Conservation (phyloP, 148 eudicot species). For the Fagopyrum homotropicum region DNA sequence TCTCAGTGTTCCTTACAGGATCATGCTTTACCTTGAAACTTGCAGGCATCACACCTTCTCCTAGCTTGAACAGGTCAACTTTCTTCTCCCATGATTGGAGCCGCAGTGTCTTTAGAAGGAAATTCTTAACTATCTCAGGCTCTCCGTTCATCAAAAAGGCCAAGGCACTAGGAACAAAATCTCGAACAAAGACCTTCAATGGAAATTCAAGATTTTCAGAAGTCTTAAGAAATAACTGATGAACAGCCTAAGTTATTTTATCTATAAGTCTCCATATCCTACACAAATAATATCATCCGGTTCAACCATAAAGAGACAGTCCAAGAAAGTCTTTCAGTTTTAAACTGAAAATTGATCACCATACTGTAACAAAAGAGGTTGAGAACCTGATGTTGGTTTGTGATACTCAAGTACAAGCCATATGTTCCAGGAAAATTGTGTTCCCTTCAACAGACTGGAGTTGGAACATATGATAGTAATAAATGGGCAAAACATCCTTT, state of each 20-base stretch:
- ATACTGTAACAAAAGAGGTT: slow-evolving; percentile 1
- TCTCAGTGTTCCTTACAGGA: slow-evolving; percentile 31
- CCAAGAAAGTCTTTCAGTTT: slow-evolving; percentile 6
- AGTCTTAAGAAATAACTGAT: background rate
- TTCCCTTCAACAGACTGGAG: slow-evolving; percentile 12
- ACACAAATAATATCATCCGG: background rate
- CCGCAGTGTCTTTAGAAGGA: slow-evolving; percentile 45
- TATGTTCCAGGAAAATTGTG: background rate
- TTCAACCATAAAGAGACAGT: background rate
- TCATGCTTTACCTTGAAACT: slow-evolving; percentile 42
- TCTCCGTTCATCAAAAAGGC: slow-evolving; percentile 56
- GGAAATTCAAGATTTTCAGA: slow-evolving; percentile 5
- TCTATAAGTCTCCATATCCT: background rate
- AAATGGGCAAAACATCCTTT: slow-evolving; percentile 9
- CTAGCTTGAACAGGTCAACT: slow-evolving; percentile 43
- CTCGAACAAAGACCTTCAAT: slow-evolving; percentile 69
- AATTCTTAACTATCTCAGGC: slow-evolving; percentile 52
- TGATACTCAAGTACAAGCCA: slow-evolving; percentile 10
- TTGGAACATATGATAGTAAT: slow-evolving; percentile 1
- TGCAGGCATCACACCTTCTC: slow-evolving; percentile 56
- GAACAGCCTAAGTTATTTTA: background rate
- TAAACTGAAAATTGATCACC: slow-evolving; percentile 5
- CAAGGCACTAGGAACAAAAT: slow-evolving; percentile 83
- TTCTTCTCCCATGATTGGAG: slow-evolving; percentile 56
- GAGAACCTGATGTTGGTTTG: slow-evolving; percentile 7